phyloP scores from a whole-genome alignment of 2,329 filamentous ascomycete genomes.

The Exophiala xenobiotica region DNA sequence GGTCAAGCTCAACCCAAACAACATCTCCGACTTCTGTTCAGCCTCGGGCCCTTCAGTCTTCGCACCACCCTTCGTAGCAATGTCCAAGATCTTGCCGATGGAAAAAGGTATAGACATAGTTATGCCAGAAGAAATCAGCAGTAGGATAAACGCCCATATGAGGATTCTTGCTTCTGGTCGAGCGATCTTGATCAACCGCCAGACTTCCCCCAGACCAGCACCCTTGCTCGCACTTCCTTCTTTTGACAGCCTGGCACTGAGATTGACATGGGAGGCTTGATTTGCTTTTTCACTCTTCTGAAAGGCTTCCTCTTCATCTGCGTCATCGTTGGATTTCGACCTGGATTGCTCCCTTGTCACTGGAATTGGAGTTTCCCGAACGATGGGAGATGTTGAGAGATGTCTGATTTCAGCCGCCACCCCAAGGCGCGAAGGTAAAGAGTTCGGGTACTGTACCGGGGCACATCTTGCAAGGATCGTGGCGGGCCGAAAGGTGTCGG shows the following conservation, averaged over 20 bases:
- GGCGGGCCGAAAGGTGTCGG: not conserved
- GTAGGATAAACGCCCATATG: conserved; percentile 73
- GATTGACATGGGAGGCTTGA: conserved; percentile 83
- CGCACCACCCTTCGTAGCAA: conserved; percentile 71
- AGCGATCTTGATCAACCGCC: conserved; percentile 85
- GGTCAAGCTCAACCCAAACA: conserved; percentile 80
- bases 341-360: conserved; percentile 23
- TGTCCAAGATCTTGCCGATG: conserved; percentile 91
- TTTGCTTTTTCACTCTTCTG: conserved; percentile 77
- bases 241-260: conserved; percentile 83
- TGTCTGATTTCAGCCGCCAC: conserved; percentile 18
- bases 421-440: not conserved
- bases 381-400: conserved; percentile 20
- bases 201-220: conserved; percentile 72
- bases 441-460: not conserved
- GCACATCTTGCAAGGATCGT: not conserved
- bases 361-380: conserved; percentile 25
- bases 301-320: conserved; percentile 52
- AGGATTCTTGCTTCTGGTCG: conserved; percentile 79
- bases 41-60: conserved; percentile 24
- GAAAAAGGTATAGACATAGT: conserved; percentile 97
- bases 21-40: conserved; percentile 58
- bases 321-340: conserved; percentile 52
- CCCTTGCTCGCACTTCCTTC: conserved; percentile 60
- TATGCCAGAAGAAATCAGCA: conserved; percentile 85